phyloP scores from a whole-genome alignment of 2,329 filamentous ascomycete genomes.

The Didymella glomerata region DNA sequence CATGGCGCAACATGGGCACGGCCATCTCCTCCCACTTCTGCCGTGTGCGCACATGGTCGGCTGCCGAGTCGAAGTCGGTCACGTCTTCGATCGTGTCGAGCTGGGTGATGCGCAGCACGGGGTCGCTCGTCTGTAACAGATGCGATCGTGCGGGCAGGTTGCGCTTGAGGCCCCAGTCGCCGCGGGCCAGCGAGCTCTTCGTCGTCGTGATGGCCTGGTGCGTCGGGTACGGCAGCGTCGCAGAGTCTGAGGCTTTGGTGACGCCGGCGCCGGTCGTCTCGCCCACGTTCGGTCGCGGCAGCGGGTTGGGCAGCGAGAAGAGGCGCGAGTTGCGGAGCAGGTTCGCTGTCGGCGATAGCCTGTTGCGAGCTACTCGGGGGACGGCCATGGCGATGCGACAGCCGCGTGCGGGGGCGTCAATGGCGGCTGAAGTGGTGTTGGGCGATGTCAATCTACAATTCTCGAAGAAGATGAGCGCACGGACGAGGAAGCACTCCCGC shows the following conservation, averaged over 20 bases:
- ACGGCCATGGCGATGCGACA: conserved; percentile 46
- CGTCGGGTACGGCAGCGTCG: conserved; percentile 81
- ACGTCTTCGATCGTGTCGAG: conserved; percentile 88
- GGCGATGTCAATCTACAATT: not conserved
- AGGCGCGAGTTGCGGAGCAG: conserved; percentile 87
- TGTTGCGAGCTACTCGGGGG: conserved; percentile 45
- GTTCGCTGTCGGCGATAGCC: conserved; percentile 66
- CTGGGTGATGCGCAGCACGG: conserved; percentile 76
- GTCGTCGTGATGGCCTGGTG: conserved; percentile 84
- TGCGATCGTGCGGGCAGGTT: conserved; percentile 75
- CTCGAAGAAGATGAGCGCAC: not conserved
- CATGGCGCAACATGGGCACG: conserved; percentile 67
- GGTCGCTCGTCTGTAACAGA: conserved; percentile 73
- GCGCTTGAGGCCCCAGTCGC: conserved; percentile 94
- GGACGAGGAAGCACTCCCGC: conserved; percentile 22
- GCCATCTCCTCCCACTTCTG: conserved; percentile 87
- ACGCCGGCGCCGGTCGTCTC: conserved; percentile 57
- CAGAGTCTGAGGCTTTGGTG: conserved; percentile 68
- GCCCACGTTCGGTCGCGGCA: conserved; percentile 66
- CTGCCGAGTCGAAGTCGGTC: conserved; percentile 85
- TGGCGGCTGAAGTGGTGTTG: conserved; percentile 42
- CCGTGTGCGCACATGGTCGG: conserved; percentile 81
- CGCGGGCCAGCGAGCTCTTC: conserved; percentile 72
- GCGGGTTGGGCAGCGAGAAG: conserved; percentile 82
- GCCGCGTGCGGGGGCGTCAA: conserved; percentile 43